Conservation (phyloP, 768 basidiomycete species). For the Scleroderma bovista region DNA sequence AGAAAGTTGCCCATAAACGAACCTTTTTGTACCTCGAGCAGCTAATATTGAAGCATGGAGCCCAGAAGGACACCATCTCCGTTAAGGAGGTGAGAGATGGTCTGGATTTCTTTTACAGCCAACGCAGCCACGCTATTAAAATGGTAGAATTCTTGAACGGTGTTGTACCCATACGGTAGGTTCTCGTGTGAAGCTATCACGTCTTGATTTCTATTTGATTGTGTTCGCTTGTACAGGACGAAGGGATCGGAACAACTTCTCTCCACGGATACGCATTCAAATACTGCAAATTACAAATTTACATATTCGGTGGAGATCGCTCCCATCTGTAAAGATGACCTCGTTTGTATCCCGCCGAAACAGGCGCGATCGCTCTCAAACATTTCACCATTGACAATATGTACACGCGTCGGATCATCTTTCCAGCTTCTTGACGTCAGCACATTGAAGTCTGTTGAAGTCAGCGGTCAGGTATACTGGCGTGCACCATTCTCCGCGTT, state of each 20-base stretch:
- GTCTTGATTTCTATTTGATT: background rate
- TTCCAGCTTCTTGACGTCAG: slow-evolving; percentile 87
- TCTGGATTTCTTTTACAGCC: slow-evolving; percentile 94
- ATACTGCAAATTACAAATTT: slow-evolving; percentile 94
- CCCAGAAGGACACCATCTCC: slow-evolving; percentile 92
- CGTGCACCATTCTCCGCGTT: slow-evolving; percentile 84
- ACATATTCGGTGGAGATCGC: slow-evolving; percentile 97
- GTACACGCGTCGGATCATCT: slow-evolving; percentile 87
- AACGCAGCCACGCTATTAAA: slow-evolving; percentile 86
- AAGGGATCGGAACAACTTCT: slow-evolving; percentile 94
- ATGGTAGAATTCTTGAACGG: slow-evolving; percentile 92
- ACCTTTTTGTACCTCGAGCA: slow-evolving; percentile 98
- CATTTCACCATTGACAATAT: slow-evolving; percentile 83
- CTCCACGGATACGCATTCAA: slow-evolving; percentile 86
- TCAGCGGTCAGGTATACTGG: slow-evolving; percentile 81
- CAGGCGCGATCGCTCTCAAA: slow-evolving; percentile 80
- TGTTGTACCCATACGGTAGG: slow-evolving; percentile 84
- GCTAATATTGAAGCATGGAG: slow-evolving; percentile 91
- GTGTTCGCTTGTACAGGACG: slow-evolving; percentile 42
- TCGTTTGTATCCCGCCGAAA: slow-evolving; percentile 83
- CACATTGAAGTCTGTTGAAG: slow-evolving; percentile 79
- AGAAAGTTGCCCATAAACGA: slow-evolving; percentile 97
- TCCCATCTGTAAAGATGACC: slow-evolving; percentile 96
- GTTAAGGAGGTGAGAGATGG: slow-evolving; percentile 93
- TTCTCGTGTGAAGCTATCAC: slow-evolving; percentile 2